A percentile compares a stretch with the other conserved stretches of the same genome.
phyloP scores from a whole-genome alignment of 495 filamentous ascomycete species.

The Diplogelasinospora grovesii region DNA sequence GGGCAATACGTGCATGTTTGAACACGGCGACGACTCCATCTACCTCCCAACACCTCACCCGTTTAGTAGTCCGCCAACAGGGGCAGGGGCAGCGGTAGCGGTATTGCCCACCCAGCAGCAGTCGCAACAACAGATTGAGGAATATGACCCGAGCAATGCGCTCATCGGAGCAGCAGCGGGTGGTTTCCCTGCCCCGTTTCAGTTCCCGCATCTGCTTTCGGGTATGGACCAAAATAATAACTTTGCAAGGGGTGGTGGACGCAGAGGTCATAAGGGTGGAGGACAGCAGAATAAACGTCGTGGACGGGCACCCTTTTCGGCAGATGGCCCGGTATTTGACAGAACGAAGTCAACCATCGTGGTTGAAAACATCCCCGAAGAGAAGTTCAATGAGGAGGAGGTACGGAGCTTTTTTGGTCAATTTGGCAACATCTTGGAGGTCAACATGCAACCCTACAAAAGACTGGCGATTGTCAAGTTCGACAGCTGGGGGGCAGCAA shows the following conservation, averaged over 20 bases:
- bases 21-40: constrained; percentile 53
- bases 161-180: constrained; percentile 25
- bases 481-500: constrained; percentile 63
- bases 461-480: constrained; percentile 78
- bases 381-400: constrained; percentile 66
- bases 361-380: constrained; percentile 86
- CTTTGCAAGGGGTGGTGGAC: no score
- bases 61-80: constrained; percentile 1
- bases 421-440: constrained; percentile 68
- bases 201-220: no score
- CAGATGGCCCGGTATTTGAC: constrained; percentile 68
- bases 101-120: no score
- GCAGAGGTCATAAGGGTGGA: no score
- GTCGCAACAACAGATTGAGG: no score
- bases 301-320: constrained; percentile 58
- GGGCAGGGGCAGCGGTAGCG: no score
- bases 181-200: no score
- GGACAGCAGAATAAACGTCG: constrained; percentile 29
- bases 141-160: constrained; percentile 78
- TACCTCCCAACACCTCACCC: constrained; percentile 6
- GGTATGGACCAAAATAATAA: no score
- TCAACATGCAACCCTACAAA: constrained; percentile 72
- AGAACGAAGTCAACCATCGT: constrained; percentile 73
- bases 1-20: constrained; percentile 65
- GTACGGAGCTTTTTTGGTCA: constrained; percentile 78